Conservation (phyloP, 164 flowering plant species). For the Euptelea pleiosperma region DNA sequence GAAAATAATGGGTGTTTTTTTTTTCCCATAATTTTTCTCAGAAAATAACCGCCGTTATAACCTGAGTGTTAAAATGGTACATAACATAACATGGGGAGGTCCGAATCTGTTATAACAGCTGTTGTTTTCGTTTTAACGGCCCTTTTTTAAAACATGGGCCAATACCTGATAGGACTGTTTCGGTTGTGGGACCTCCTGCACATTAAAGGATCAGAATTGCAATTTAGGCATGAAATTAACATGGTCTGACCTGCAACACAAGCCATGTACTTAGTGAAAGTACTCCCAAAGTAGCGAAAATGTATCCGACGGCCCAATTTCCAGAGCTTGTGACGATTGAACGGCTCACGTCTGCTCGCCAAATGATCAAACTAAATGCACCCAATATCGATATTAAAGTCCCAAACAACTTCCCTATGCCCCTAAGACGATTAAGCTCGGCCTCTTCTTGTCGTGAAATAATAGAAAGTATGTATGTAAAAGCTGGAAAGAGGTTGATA, state of each 20-base stretch:
- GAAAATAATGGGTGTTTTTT: no score
- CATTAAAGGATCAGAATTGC: no score
- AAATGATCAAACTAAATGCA: slow-evolving; percentile 13
- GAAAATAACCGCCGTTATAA: no score
- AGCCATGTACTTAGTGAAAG: slow-evolving; percentile 16
- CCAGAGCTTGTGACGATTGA: neutral
- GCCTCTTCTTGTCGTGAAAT: slow-evolving; percentile 14
- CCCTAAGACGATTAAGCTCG: slow-evolving; percentile 13
- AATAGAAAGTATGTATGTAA: slow-evolving; percentile 17
- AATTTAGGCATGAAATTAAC: no score
- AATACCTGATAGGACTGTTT: no score
- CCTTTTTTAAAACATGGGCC: no score
- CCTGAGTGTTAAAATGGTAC: no score
- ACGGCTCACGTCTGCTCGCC: neutral
- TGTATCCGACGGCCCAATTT: slow-evolving; percentile 9
- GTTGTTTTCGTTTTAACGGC: no score
- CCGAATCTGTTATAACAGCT: no score
- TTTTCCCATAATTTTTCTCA: no score
- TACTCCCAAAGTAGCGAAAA: slow-evolving; percentile 12
- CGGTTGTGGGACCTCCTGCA: no score
- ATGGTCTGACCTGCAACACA: slow-evolving; percentile 16
- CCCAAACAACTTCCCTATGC: slow-evolving; percentile 16
- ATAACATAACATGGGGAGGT: no score
- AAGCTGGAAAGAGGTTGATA: slow-evolving; percentile 17
- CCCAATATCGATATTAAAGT: slow-evolving; percentile 12